Percentiles rank a stretch among this genome's conserved stretches.
phyloP scores from a whole-genome alignment of 2,329 filamentous ascomycete genomes.

The Xylariomycetidae sp. region DNA sequence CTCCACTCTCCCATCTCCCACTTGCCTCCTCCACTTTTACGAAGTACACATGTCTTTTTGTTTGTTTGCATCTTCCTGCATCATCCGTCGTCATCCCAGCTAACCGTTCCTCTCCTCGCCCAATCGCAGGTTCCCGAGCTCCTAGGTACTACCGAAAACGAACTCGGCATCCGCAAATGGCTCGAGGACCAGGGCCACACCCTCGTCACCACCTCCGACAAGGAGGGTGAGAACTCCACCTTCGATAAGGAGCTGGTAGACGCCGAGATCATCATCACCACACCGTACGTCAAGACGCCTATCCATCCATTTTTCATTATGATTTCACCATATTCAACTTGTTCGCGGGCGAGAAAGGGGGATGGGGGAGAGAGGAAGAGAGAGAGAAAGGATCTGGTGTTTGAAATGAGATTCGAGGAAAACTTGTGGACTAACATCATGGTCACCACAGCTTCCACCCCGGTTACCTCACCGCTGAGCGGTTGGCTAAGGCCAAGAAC shows the following conservation, averaged over 20 bases:
- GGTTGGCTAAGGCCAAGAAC: slow-evolving; percentile 96
- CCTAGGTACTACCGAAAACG: slow-evolving; percentile 95
- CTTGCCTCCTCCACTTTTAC: too few relatives aligned
- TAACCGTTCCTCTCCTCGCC: slow-evolving; percentile 15
- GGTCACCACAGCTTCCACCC: slow-evolving; percentile 75
- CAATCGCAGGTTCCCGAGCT: slow-evolving; percentile 64
- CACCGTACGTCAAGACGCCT: slow-evolving; percentile 64
- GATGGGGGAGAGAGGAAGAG: too few relatives aligned
- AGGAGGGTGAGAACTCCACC: slow-evolving; percentile 87
- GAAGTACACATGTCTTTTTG: too few relatives aligned
- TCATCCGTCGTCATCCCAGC: slow-evolving; percentile 8
- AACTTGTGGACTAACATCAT: slow-evolving; percentile 13
- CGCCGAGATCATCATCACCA: slow-evolving; percentile 98
- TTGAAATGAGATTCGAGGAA: too few relatives aligned
- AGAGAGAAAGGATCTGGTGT: too few relatives aligned
- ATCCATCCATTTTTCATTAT: too few relatives aligned
- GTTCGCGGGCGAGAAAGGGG: too few relatives aligned
- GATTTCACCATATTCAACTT: too few relatives aligned
- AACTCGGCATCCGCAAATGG: slow-evolving; percentile 96
- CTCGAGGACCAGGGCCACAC: slow-evolving; percentile 96
- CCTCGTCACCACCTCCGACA: slow-evolving; percentile 94
- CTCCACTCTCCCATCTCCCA: too few relatives aligned
- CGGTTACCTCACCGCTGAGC: slow-evolving; percentile 94
- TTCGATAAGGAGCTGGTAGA: slow-evolving; percentile 96
- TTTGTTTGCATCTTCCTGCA: slow-evolving; percentile 6